A percentile compares a stretch with the other conserved stretches of the same genome.
phyloP scores from a whole-genome alignment of 768 basidiomycete species.

The Lenzites betulinus region DNA sequence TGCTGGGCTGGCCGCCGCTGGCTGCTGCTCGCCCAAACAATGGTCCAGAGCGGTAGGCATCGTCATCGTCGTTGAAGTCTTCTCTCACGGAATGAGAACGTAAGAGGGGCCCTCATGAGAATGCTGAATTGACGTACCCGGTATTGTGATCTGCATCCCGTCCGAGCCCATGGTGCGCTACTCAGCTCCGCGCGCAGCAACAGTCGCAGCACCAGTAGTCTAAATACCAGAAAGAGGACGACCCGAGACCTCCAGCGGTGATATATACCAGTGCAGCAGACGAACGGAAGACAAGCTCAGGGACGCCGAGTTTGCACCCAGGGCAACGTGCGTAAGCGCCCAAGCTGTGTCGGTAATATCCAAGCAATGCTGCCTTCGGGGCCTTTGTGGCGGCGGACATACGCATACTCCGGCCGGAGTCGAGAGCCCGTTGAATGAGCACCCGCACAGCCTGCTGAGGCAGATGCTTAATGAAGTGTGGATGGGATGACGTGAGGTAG shows the following conservation, averaged over 20 bases:
- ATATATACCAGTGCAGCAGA: conserved; percentile 10
- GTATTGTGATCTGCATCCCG: conserved; percentile 49
- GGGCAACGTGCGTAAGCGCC: neutral
- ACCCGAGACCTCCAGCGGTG: neutral
- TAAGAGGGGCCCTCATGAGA: neutral
- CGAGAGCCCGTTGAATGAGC: neutral
- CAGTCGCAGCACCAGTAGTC: neutral
- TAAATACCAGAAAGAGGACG: neutral
- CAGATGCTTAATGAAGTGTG: neutral
- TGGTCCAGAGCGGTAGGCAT: conserved; percentile 53
- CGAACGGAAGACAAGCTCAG: neutral
- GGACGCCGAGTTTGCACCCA: neutral
- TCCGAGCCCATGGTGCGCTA: conserved; percentile 34
- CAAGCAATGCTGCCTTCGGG: neutral
- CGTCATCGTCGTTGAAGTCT: conserved; percentile 86
- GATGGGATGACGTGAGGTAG: neutral
- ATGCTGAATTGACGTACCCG: conserved; percentile 35
- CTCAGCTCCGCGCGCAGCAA: neutral
- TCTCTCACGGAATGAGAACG: neutral
- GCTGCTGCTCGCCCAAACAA: conserved; percentile 64
- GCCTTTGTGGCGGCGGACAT: conserved; percentile 1
- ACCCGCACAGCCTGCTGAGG: neutral
- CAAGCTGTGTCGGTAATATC: neutral
- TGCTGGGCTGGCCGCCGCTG: conserved; percentile 28
- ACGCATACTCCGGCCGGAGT: neutral